These are phyloP conservation scores for Eucommia ulmoides DNA, from an alignment of 257 asterid genomes.

Conservation along the genomic window DNA sequence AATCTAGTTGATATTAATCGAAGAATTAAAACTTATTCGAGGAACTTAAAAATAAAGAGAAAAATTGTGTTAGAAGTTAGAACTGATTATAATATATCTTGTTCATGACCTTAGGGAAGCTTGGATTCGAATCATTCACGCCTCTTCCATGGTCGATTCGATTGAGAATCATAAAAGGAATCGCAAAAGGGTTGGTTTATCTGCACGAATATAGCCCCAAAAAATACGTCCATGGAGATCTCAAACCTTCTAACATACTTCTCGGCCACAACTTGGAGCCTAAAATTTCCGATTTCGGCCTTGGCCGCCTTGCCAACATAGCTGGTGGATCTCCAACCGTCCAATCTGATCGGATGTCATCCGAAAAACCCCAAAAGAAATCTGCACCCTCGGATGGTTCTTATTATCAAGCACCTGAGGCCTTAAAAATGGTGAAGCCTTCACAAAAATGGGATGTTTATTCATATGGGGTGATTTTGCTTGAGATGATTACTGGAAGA, in stretches of 20 bases:
- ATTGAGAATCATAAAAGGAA: slow-evolving; percentile 73
- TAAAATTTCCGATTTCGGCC: slow-evolving; percentile 79
- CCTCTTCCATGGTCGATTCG: slow-evolving; percentile 69
- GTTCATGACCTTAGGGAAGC: slow-evolving; percentile 40
- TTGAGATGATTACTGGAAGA: slow-evolving; percentile 79
- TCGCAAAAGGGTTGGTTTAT: slow-evolving; percentile 61
- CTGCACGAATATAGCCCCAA: slow-evolving; percentile 89
- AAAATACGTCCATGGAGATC: slow-evolving; percentile 86
- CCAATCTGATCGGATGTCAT: slow-evolving; percentile 40
- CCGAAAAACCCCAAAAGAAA: slow-evolving; percentile 39
- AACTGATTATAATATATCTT: too few relatives aligned
- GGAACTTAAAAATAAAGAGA: too few relatives aligned
- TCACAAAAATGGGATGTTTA: slow-evolving; percentile 93
- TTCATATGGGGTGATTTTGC: slow-evolving; percentile 63
- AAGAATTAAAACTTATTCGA: too few relatives aligned
- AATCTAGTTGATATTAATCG: too few relatives aligned
- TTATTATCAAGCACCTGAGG: slow-evolving; percentile 79
- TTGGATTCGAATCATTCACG: slow-evolving; percentile 43
- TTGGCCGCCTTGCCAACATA: slow-evolving; percentile 77
- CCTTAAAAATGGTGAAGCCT: slow-evolving; percentile 61
- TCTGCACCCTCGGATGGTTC: slow-evolving; percentile 45
- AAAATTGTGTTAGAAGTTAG: too few relatives aligned
- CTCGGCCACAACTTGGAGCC: slow-evolving; percentile 76
- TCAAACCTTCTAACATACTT: slow-evolving; percentile 79
- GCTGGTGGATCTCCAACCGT: slow-evolving; percentile 61